Base-by-base conservation (phyloP, 1,284 basidiomycete species). In the Porodaedalea pini region DNA sequence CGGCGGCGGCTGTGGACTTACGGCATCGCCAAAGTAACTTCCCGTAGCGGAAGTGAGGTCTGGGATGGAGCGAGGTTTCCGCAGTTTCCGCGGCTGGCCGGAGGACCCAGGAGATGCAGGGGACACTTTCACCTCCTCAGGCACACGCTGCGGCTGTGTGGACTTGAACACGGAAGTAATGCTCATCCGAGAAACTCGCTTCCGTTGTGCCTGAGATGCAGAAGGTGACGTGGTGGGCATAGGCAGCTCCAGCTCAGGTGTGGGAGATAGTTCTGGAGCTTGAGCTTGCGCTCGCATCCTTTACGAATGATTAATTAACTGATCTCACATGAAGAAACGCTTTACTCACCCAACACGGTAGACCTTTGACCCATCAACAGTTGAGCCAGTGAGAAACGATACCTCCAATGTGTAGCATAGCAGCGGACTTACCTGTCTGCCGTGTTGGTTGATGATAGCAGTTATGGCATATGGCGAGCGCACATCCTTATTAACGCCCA, bases 401-500 rank as follows among this genome's bases (percentile, higher is more conserved):
- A 7, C 11, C 15, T 47, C 4, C 13, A 11, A 13, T 34, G 6
- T 13, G 32, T 34, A 13, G 32, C 19, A 47, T 17, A 31, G 45
- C 25, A 47, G 15, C 25, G 15, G 4, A 31, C 45, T 47, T 47
- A 25, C 45, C 67, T 79, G 77, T 66, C 81, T 83, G 53, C 88
- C 88, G 69, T 88, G 84, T 66, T 89, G 86, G 66, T 88, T 90
- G 54, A 86, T 78, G 64, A 88, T 85, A 4, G 84, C 82, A 21
- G 88, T 90, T 62, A 90, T 88, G 43, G 82, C 82, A 66, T 85
- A 91, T 2, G 88, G 88, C 8, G 88, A 90, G 36, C 85, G 83
- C 15, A 84, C 74, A 59, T 81, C 75, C 67, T 79, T 78, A 41
- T 80, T 78, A 34, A 90, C 86, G 15, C 87, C 85, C 39, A 82